Conservation (phyloP, 345 rosid genomes). For the Corchorus olitorius region DNA sequence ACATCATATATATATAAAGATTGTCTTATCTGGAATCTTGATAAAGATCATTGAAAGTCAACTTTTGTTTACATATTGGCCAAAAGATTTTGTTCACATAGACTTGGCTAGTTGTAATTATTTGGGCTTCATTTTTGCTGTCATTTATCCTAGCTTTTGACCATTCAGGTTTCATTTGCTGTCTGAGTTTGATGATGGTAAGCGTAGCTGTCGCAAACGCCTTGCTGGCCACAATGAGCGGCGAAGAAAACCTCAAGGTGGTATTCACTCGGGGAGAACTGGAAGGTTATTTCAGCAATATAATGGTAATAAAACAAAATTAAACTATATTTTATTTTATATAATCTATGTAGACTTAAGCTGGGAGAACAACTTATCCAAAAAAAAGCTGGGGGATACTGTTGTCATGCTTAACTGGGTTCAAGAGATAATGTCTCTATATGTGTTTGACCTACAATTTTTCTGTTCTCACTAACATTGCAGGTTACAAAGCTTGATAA, state of each 20-base stretch:
- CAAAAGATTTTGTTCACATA: neutral
- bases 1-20: neutral
- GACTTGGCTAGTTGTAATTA: neutral
- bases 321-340: neutral
- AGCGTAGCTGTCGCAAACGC: conserved; percentile 87
- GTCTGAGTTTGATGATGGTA: conserved; percentile 83
- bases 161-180: conserved; percentile 83
- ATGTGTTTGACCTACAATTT: conserved; percentile 1
- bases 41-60: neutral
- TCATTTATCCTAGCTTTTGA: conserved; percentile 25
- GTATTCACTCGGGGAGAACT: conserved; percentile 38
- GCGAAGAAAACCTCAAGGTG: conserved; percentile 77
- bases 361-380: neutral
- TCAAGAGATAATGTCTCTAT: neutral
- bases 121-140: conserved; percentile 6
- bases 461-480: neutral
- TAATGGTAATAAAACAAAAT: conserved; percentile 41
- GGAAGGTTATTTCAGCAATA: conserved; percentile 48
- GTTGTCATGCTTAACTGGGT: neutral
- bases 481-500: neutral
- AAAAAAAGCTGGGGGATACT: neutral
- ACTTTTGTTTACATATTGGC: neutral
- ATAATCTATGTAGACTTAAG: neutral
- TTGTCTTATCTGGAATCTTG: neutral
- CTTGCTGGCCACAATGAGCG: conserved; percentile 91